Conservation (phyloP, 2,329 filamentous ascomycete genomes). For the Fusarium succisae region DNA sequence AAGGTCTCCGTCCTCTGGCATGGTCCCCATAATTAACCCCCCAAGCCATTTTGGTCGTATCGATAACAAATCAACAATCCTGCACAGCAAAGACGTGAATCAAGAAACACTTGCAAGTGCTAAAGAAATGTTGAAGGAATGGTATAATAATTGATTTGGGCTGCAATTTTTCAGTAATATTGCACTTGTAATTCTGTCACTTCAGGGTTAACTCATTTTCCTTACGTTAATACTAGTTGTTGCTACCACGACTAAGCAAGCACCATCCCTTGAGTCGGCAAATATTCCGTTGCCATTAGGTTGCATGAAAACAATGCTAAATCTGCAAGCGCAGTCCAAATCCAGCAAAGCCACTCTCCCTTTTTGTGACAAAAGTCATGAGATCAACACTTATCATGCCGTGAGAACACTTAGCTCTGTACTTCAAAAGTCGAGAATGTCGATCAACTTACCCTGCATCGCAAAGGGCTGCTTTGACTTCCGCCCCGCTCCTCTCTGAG, state of each 20-base stretch:
- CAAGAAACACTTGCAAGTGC: background rate
- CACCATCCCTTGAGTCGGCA: background rate
- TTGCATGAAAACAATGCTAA: background rate
- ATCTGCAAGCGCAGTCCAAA: background rate
- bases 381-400: background rate
- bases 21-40: background rate
- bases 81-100: background rate
- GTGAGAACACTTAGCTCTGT: too few species aligned
- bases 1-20: background rate
- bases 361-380: background rate
- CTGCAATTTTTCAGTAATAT: background rate
- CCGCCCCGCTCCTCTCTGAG: too few species aligned
- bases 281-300: background rate
- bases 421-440: background rate
- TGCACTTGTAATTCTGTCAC: background rate
- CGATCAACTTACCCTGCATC: background rate
- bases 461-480: background rate
- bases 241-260: fast-evolving
- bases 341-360: background rate
- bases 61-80: background rate
- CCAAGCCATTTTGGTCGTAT: background rate
- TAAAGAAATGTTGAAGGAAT: background rate
- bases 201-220: background rate
- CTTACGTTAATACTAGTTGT: fast-evolving
- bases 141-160: too few species aligned